These are phyloP conservation scores for Trametes elegans DNA, from an alignment of 768 basidiomycete species.

Conservation along the genomic window DNA sequence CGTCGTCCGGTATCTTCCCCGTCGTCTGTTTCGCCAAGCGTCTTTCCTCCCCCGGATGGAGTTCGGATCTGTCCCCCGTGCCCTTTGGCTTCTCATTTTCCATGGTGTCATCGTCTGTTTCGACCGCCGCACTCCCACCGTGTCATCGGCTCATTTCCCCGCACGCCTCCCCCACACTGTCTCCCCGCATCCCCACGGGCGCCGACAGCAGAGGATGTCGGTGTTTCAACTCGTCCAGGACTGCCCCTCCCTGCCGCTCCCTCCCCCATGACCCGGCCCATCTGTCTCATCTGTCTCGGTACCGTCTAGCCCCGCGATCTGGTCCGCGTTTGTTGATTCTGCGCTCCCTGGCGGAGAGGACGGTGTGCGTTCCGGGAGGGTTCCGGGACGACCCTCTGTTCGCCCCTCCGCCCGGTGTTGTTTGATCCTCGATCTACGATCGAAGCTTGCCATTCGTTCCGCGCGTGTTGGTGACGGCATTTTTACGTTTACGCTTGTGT, in stretches of 20 bases:
- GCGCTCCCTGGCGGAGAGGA: constrained; percentile 17
- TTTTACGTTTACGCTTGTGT: no score
- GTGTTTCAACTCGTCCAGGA: no score
- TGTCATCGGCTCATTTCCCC: background rate
- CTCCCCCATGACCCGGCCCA: background rate
- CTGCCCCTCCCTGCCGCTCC: background rate
- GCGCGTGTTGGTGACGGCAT: background rate
- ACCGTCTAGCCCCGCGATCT: background rate
- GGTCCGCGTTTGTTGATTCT: background rate
- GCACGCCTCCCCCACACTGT: background rate
- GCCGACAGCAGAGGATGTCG: no score
- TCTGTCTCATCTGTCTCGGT: background rate
- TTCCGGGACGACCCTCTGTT: background rate
- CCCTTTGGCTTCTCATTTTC: background rate
- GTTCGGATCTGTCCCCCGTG: constrained; percentile 3
- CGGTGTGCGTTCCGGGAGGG: background rate
- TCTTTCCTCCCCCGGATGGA: background rate
- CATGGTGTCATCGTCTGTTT: constrained; percentile 4
- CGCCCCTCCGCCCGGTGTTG: background rate
- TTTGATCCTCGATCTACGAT: background rate
- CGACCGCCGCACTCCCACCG: background rate
- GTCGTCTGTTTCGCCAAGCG: constrained; percentile 2
- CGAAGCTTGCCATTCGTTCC: background rate
- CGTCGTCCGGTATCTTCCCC: background rate
- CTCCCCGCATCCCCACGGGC: constrained; percentile 2